Percentiles rank a stretch among this genome's conserved stretches.
phyloP scores from a whole-genome alignment of 2,329 filamentous ascomycete species.

The Ophiostoma sp. region DNA sequence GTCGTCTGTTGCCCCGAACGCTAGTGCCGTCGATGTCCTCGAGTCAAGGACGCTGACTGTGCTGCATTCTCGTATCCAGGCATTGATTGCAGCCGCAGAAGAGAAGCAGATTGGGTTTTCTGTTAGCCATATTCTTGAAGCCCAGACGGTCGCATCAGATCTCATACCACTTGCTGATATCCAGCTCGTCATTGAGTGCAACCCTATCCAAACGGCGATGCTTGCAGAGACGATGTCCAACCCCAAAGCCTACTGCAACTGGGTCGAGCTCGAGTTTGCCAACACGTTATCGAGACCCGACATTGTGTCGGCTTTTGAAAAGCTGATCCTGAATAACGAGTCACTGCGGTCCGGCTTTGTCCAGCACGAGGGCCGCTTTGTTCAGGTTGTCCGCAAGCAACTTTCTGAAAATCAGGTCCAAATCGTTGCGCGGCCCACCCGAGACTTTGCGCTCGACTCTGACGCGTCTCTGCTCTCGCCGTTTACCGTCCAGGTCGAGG shows the following conservation, averaged over 20 bases:
- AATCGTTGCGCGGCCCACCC: slow-evolving; percentile 35
- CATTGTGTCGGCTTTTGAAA: slow-evolving; percentile 46
- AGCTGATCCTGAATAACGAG: slow-evolving; percentile 52
- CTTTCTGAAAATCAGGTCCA: slow-evolving; percentile 42
- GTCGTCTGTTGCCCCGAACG: slow-evolving; percentile 42
- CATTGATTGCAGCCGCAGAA: background rate
- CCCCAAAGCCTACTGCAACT: slow-evolving; percentile 67
- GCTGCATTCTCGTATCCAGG: slow-evolving; percentile 26
- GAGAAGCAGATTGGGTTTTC: background rate
- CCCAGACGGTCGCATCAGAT: background rate
- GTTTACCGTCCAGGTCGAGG: slow-evolving; percentile 53
- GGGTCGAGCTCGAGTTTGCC: slow-evolving; percentile 58
- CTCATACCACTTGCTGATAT: slow-evolving; percentile 6
- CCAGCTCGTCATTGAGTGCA: slow-evolving; percentile 47
- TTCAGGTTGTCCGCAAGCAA: slow-evolving; percentile 58
- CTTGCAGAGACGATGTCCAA: slow-evolving; percentile 63
- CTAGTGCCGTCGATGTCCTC: slow-evolving; percentile 59
- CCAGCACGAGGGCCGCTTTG: slow-evolving; percentile 47
- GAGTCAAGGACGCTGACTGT: slow-evolving; percentile 42
- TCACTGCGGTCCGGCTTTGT: slow-evolving; percentile 71
- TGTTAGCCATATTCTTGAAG: background rate
- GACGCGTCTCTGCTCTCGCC: slow-evolving; percentile 48
- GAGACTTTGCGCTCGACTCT: slow-evolving; percentile 38
- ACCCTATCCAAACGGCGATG: slow-evolving; percentile 72
- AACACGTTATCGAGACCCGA: background rate